Evolutionary conservation across 805 yeast genomes (phyloP).

Genomic region (Saccharomycopsis javanensis): DNA sequence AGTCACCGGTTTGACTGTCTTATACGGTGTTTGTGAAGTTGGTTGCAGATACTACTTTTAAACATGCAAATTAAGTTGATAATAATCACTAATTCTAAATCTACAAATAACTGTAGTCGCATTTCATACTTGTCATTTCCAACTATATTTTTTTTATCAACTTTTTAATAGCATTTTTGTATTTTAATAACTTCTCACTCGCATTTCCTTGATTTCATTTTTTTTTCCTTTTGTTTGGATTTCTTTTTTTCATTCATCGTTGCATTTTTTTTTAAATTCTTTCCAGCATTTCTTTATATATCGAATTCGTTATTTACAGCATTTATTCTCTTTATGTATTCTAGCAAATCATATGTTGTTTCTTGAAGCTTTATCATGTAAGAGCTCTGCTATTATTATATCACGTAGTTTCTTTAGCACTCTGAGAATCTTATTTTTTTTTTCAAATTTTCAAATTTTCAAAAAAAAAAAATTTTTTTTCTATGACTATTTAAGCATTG

Average conservation of each 20-base stretch:
- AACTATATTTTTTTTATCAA: background rate
- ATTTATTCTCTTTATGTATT: background rate
- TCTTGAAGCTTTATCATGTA: no score
- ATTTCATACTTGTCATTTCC: background rate
- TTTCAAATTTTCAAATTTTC: background rate
- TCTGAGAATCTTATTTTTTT: background rate
- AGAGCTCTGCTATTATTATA: no score
- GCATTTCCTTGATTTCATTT: background rate
- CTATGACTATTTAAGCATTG: background rate
- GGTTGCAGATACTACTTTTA: conserved; percentile 17
- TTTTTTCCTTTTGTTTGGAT: background rate
- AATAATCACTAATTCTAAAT: background rate
- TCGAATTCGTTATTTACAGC: background rate
- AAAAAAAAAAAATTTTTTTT: background rate
- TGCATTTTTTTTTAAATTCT: no score
- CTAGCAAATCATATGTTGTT: no score
- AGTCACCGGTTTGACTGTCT: conserved; percentile 18
- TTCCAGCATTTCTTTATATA: background rate
- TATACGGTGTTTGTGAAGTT: conserved; percentile 19
- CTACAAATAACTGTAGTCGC: background rate
- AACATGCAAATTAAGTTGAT: no score
- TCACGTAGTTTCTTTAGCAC: background rate
- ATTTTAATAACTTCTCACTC: background rate
- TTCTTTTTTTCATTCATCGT: background rate
- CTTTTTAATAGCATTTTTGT: background rate